Evolutionary conservation across 179 eudicot genomes (phyloP).

Genomic region (Spergularia azorica): DNA sequence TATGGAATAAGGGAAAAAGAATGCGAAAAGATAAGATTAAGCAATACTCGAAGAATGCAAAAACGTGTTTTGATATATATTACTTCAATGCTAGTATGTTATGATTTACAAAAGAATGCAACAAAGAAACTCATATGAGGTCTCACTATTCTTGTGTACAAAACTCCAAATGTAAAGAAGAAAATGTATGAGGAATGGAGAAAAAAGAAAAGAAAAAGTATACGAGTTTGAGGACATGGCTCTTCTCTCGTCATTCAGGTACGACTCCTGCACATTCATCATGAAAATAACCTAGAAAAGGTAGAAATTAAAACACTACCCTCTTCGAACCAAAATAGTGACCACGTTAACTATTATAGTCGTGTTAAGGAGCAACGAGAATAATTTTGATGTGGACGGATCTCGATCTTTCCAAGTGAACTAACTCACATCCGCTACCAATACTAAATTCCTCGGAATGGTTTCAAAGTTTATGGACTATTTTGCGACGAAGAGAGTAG

Average conservation of each 20-base stretch:
- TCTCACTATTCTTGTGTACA: background rate
- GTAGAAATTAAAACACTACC: background rate
- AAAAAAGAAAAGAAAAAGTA: background rate
- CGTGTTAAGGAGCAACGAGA: too few relatives aligned
- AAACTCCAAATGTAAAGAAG: constrained; percentile 2
- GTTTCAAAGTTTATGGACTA: background rate
- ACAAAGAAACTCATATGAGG: background rate
- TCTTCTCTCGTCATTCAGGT: background rate
- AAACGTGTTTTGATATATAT: too few relatives aligned
- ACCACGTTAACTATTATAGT: background rate
- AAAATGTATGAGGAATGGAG: too few relatives aligned
- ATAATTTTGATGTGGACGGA: background rate
- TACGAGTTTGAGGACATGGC: background rate
- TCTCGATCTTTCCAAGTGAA: too few relatives aligned
- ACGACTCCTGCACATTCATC: background rate
- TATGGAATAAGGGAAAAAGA: too few relatives aligned
- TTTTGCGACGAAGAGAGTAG: constrained; percentile 7
- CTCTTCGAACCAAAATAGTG: constrained; percentile 7
- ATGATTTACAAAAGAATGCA: constrained; percentile 8
- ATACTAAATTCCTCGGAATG: background rate
- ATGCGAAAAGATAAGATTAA: too few relatives aligned
- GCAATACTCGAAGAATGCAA: too few relatives aligned
- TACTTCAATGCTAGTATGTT: too few relatives aligned
- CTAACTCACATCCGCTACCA: too few relatives aligned
- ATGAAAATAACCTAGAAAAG: background rate